Base-by-base conservation (phyloP, 306 rosid genomes). In the Cicer chorassanicum region DNA sequence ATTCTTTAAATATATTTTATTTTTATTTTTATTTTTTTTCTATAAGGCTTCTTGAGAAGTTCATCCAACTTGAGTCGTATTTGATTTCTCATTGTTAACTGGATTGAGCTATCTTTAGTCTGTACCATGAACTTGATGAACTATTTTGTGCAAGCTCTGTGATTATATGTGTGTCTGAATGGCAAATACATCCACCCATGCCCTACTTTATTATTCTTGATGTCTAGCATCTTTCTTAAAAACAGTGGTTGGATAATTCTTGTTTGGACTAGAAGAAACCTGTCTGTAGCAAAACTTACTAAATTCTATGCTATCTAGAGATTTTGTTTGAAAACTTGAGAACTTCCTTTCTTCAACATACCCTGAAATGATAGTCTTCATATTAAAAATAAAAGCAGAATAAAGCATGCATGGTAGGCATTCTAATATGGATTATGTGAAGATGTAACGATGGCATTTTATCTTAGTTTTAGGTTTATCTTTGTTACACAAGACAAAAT, bases 51-150 rank as follows among this genome's bases (percentile, higher is more conserved):
- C 53, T 49, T 49, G 54, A 13, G 54, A 49, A 49, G 54, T 49
- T 49, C 8, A 13, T n/a, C 54, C 6, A 13, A 49, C 54, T 49
- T 49, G 54, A 18, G 0, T 29, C 57, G 60, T 65, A 9, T 59
- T 57, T 76, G 74, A 7, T 67, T 71, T 65, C 57, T 65, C 21
- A 34, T 75, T 64, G 45, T 19, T 69, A 12, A 51, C 54, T 45
- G 9, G 42, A 63, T 71, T 65, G 49, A 75, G 64, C 64, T 42
- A 19, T 34, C 15, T 71, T 39, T 60, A 40, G 15, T 21, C 49
- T 72, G n/a, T 16, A 21, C 44, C 34, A 12, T 46, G 40, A 60
- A 41, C 68, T 36, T 9, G 55, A 56, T 6, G 9, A 14, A 12
- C 53, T 64, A 9, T 65, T 49, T 65, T 12, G 36, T 43, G 55